phyloP scores from a whole-genome alignment of 805 yeast species.

The Nakazawaea sp. region DNA sequence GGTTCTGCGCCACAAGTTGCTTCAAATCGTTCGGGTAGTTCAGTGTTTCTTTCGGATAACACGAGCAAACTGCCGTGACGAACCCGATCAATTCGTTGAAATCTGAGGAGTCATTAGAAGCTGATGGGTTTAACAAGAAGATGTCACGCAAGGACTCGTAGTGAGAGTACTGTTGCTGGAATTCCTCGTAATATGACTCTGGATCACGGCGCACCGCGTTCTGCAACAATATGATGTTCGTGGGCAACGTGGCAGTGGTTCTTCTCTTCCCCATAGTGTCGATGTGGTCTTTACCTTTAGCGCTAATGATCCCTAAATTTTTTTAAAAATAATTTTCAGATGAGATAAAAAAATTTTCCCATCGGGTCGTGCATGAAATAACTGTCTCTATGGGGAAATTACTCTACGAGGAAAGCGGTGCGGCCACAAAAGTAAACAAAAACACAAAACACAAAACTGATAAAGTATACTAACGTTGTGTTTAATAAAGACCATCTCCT shows the following conservation, averaged over 20 bases:
- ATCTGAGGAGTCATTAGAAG: constrained; percentile 44
- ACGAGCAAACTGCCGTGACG: constrained; percentile 83
- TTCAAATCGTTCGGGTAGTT: constrained; percentile 79
- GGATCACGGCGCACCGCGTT: constrained; percentile 94
- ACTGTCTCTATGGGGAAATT: too few species aligned
- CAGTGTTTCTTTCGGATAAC: constrained; percentile 85
- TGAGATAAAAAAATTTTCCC: constrained; percentile 1
- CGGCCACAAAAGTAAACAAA: too few species aligned
- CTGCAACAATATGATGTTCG: constrained; percentile 85
- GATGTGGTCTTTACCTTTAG: not conserved
- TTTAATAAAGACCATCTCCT: too few species aligned
- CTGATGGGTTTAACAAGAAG: constrained; percentile 60
- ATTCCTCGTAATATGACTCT: constrained; percentile 89
- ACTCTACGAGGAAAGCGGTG: too few species aligned
- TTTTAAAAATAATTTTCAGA: not conserved
- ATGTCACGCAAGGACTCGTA: constrained; percentile 88
- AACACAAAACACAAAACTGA: too few species aligned
- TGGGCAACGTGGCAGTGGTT: constrained; percentile 91
- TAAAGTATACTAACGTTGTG: too few species aligned
- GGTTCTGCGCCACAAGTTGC: constrained; percentile 62
- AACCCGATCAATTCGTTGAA: constrained; percentile 85
- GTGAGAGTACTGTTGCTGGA: constrained; percentile 85
- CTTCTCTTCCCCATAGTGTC: constrained; percentile 69
- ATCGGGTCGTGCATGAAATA: not conserved
- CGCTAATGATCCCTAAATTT: too few species aligned